Percentiles rank a stretch among this genome's conserved stretches.
These are phyloP conservation scores for Xylaria sp. DNA, from an alignment of 2,329 filamentous ascomycete species.

Conservation along the genomic window DNA sequence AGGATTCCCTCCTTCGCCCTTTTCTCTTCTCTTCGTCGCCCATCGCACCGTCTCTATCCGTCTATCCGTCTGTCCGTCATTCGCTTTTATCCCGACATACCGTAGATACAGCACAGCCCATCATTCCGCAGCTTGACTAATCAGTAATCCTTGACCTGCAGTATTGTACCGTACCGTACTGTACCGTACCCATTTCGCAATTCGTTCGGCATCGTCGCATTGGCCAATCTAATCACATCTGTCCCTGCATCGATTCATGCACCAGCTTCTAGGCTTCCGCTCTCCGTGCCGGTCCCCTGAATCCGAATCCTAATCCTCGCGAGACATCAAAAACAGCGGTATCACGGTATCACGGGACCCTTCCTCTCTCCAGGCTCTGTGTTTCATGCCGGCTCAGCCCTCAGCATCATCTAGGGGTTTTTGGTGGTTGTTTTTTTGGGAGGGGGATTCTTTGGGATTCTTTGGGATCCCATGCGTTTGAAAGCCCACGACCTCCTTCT, in stretches of 20 bases:
- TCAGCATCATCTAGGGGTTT: too few relatives aligned
- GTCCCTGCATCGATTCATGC: slow-evolving; percentile 1
- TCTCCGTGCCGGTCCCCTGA: neutral
- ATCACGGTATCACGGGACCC: neutral
- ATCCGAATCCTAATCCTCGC: too few relatives aligned
- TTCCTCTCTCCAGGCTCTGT: slow-evolving; percentile 1
- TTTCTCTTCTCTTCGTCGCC: neutral
- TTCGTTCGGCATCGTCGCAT: too few relatives aligned
- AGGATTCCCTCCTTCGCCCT: neutral
- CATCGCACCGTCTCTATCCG: neutral
- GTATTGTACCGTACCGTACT: too few relatives aligned
- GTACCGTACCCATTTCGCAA: too few relatives aligned
- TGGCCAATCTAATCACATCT: neutral
- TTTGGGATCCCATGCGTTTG: too few relatives aligned
- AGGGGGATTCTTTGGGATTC: too few relatives aligned
- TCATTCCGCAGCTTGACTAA: neutral
- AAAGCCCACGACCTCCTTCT: too few relatives aligned
- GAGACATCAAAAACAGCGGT: neutral
- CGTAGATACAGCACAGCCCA: neutral
- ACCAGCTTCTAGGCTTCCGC: neutral
- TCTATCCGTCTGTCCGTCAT: neutral
- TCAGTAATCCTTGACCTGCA: neutral
- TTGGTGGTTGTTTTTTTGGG: too few relatives aligned
- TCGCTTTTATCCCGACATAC: neutral
- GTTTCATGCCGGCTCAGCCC: slow-evolving; percentile 1